Base-by-base conservation (phyloP, 768 basidiomycete species). In the Russula virescens region DNA sequence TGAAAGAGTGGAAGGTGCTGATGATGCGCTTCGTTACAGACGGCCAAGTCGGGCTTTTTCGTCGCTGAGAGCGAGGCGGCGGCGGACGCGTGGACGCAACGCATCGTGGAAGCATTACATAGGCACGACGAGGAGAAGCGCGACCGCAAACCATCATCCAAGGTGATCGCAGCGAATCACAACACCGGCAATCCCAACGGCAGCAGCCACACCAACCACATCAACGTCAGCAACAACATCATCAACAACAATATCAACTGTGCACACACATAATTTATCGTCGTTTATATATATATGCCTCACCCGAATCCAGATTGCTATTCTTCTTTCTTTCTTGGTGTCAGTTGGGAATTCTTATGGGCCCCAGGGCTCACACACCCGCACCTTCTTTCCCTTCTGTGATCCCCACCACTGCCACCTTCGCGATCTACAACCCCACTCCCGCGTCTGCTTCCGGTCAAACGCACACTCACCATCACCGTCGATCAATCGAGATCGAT, bases 11-110 rank as follows among this genome's bases (percentile, higher is more conserved):
- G n/a, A n/a, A n/a, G n/a, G n/a, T n/a, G n/a, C n/a, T 50, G 25
- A 21, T 54, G 40, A 55, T 26, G 7, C 16, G n/a, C 11, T 28
- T n/a, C 21, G 25, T 50, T 21, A n/a, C 11, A 66, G 67, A 65
- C 61, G 51, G 47, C 42, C 40, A 66, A 68, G 48, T 68, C 67
- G 23, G 65, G 61, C 13, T 68, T 68, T 38, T 68, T 67, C 31
- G 47, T 59, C 21, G 65, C 48, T 6, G 55, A 66, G 45, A 60
- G 43, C 38, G 65, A 66, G 46, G 38, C 46, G 18, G 40, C 51
- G 1, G 67, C 67, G 1, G 53, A 60, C 3, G 42, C 47, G 23
- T 68, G 67, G 67, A 55, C 66, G 16, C 47, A 56, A 7, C 61
- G 62, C 55, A 66, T 68, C 45, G 19, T 58, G 8, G 54, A 53